These are phyloP conservation scores for Cordyceps farinosa DNA, from an alignment of 2,329 filamentous ascomycete species.

Conservation along the genomic window DNA sequence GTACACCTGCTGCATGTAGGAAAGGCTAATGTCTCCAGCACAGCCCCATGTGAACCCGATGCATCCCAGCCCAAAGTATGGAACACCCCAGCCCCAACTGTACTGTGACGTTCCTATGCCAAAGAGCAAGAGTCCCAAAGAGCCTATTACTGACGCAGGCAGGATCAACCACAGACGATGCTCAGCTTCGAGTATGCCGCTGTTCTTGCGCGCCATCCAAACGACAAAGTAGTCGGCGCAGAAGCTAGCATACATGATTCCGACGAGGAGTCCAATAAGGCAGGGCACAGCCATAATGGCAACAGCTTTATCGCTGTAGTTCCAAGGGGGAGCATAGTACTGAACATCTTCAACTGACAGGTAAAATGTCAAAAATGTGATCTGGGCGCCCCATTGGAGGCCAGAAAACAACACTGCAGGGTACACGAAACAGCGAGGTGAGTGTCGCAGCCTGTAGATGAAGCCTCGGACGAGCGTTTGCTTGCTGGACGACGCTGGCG, in stretches of 20 bases:
- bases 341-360: constrained; percentile 55
- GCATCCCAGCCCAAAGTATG: constrained; percentile 53
- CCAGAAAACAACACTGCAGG: constrained; percentile 56
- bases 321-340: constrained; percentile 51
- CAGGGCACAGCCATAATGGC: constrained; percentile 58
- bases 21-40: constrained; percentile 52
- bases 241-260: constrained; percentile 56
- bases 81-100: constrained; percentile 49
- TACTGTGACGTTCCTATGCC: constrained; percentile 46
- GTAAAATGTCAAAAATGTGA: constrained; percentile 59
- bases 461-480: constrained; percentile 48
- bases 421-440: constrained; percentile 54
- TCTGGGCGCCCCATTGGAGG: constrained; percentile 57
- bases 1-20: constrained; percentile 54
- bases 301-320: constrained; percentile 50
- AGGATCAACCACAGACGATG: constrained; percentile 50
- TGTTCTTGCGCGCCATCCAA: constrained; percentile 51
- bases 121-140: constrained; percentile 50
- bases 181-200: constrained; percentile 53
- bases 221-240: constrained; percentile 53
- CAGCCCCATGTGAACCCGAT: constrained; percentile 59
- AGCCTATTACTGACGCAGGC: constrained; percentile 47
- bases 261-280: constrained; percentile 51
- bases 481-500: constrained; percentile 40
- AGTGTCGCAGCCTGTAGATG: constrained; percentile 49